Percentiles rank a stretch among this genome's conserved stretches.
Conservation (phyloP, 1,139 yeast genomes). For the Debaryomyces robertsiae region DNA sequence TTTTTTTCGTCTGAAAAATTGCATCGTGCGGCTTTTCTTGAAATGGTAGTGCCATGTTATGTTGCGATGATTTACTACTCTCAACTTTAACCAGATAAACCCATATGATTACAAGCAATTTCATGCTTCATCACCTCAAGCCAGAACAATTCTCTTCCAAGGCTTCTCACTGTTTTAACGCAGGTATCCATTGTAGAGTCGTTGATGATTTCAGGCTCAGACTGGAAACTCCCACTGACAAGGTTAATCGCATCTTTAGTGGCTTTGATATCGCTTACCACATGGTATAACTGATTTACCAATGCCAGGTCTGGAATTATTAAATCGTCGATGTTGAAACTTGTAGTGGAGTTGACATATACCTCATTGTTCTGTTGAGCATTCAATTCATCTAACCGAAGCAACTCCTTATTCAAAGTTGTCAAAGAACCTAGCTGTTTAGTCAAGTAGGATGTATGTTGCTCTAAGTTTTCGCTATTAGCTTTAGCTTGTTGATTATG, state of each 20-base stretch:
- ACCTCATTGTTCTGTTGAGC: constrained; percentile 23
- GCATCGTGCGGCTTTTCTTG: constrained; percentile 28
- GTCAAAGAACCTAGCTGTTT: constrained; percentile 32
- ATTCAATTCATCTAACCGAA: constrained; percentile 28
- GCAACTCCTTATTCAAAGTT: constrained; percentile 28
- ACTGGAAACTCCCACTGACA: constrained; percentile 53
- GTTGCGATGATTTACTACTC: background rate
- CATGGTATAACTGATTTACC: constrained; percentile 56
- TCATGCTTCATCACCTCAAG: constrained; percentile 40
- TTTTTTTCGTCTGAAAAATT: constrained; percentile 9
- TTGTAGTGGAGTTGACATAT: constrained; percentile 17
- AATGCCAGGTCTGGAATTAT: constrained; percentile 46
- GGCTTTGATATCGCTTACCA: constrained; percentile 68
- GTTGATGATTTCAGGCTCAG: constrained; percentile 37
- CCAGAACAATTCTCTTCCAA: constrained; percentile 80
- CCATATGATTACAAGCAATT: constrained; percentile 30
- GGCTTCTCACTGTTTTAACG: constrained; percentile 56
- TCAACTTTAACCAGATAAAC: constrained; percentile 16
- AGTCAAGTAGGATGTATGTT: constrained; percentile 36
- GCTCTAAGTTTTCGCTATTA: constrained; percentile 34
- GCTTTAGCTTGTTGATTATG: constrained; percentile 44
- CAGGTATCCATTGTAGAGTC: constrained; percentile 51
- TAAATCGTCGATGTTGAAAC: constrained; percentile 33
- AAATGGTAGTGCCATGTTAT: constrained; percentile 2
- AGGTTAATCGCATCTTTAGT: constrained; percentile 64